Conservation (phyloP, 2,329 filamentous ascomycete species). For the Nemania sp. region DNA sequence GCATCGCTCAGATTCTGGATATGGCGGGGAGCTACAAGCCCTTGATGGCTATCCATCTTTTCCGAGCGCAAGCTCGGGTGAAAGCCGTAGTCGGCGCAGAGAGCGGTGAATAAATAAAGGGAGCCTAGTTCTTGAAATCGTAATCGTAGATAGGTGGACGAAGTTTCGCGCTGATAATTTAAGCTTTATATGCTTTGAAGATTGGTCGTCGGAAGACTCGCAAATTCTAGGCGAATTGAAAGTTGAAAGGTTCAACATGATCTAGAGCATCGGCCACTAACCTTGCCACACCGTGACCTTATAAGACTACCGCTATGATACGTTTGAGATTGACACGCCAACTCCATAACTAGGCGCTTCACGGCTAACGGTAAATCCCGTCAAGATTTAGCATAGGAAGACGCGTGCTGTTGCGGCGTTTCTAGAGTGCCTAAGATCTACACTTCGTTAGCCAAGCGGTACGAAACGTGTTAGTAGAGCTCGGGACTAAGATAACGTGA, state of each 20-base stretch:
- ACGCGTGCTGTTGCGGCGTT: constrained; percentile 14
- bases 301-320: constrained; percentile 2
- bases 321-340: background rate
- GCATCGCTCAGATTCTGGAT: constrained; percentile 61
- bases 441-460: constrained; percentile 7
- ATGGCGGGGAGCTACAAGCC: constrained; percentile 50
- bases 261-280: background rate
- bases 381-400: background rate
- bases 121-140: background rate
- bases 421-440: background rate
- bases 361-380: background rate
- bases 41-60: constrained; percentile 44
- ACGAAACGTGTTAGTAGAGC: background rate
- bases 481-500: constrained; percentile 1
- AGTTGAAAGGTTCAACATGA: background rate
- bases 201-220: background rate
- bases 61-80: background rate
- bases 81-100: background rate
- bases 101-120: background rate
- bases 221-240: background rate
- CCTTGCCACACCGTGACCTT: constrained; percentile 1
- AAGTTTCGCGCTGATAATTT: background rate
- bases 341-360: background rate
- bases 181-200: background rate
- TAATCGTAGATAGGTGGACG: background rate